A percentile compares a stretch with the other conserved stretches of the same genome.
Evolutionary conservation across 2,329 filamentous ascomycete species (phyloP).

Genomic region (Penicillium sp.): DNA sequence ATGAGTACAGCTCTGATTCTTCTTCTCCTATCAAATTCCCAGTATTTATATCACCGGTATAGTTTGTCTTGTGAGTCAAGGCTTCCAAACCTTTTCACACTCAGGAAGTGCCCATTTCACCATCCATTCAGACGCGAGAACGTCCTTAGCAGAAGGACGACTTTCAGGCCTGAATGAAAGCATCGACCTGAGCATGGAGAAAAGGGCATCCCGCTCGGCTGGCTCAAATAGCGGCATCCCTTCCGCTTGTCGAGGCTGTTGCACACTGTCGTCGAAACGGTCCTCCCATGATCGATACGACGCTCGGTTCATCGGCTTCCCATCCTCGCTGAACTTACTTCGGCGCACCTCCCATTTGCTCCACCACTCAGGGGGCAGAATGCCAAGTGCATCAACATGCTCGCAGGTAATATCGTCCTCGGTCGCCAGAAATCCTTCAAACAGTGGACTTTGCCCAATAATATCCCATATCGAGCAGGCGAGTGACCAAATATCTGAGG

Average conservation of each 20-base stretch:
- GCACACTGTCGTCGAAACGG: constrained; percentile 26
- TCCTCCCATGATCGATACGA: constrained; percentile 19
- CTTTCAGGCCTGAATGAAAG: constrained; percentile 24
- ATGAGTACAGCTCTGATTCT: too few relatives aligned
- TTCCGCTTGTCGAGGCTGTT: constrained; percentile 22
- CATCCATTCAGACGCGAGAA: constrained; percentile 29
- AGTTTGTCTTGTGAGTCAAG: too few relatives aligned
- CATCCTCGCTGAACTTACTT: background rate
- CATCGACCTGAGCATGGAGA: constrained; percentile 27
- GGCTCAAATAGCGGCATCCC: constrained; percentile 21
- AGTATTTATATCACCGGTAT: too few relatives aligned
- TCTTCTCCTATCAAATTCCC: too few relatives aligned
- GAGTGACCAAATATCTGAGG: constrained; percentile 42
- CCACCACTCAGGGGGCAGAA: constrained; percentile 27
- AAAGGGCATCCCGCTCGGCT: constrained; percentile 20
- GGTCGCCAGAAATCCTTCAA: constrained; percentile 25
- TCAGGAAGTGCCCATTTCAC: constrained; percentile 25
- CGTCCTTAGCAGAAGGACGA: constrained; percentile 21
- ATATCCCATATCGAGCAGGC: constrained; percentile 35
- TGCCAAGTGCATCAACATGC: constrained; percentile 30
- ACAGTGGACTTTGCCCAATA: constrained; percentile 28
- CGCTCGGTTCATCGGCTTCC: background rate
- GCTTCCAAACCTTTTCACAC: background rate
- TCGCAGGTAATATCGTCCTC: constrained; percentile 28
- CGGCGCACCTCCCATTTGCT: constrained; percentile 20